Evolutionary conservation across 352 stramenopile genomes (phyloP), one percentile per base, ranked within the genome.

Genomic region (Globisporangium paroecandrum): DNA sequence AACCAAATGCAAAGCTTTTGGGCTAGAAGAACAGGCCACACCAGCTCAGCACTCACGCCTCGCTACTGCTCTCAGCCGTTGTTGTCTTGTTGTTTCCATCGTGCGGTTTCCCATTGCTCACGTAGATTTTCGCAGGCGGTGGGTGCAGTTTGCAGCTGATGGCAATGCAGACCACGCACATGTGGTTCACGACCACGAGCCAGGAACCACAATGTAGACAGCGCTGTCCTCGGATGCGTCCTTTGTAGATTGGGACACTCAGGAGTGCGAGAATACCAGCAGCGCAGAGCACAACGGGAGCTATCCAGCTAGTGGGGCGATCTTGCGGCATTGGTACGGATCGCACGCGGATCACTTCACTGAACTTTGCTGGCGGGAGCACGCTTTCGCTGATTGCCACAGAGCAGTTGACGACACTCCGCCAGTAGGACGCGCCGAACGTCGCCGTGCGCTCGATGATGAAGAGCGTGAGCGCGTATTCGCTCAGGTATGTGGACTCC

Each of bases 131-230:
- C 13, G 79, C 32, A 12, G 83, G 75, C 27, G 82, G 79, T 0
- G 79, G 72, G 8, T 76, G 73, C 6, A 90, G 47, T 4, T 71
- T 77, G 54, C 79, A 91, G 63, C 85, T 79, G 53, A 90, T 78
- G n/a, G 65, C 20, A 36, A 91, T 85, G 55, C 85, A 93, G 9
- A 78, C 29, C 8, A 75, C 29, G 58, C 85, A 93, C 57, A 88
- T 76, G 3, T 69, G 47, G 29, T 81, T 75, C 18, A 79, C 54
- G 9, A 87, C 36, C 8, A 93, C 80, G n/a, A 91, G 62, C 77
- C 82, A 90, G n/a, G 83, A 89, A 3, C 80, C 85, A 36, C 85
- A 93, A 54, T 91, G 83, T 9, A 74, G 60, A 74, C 85, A 91
- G 8, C 78, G 76, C 59, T 90, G 77, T 15, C 74, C 71, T 20